Percentiles rank a stretch among this genome's conserved stretches.
Conservation (phyloP, 371 early-diverging fungal species). For the Neoconidiobolus thromboides region DNA sequence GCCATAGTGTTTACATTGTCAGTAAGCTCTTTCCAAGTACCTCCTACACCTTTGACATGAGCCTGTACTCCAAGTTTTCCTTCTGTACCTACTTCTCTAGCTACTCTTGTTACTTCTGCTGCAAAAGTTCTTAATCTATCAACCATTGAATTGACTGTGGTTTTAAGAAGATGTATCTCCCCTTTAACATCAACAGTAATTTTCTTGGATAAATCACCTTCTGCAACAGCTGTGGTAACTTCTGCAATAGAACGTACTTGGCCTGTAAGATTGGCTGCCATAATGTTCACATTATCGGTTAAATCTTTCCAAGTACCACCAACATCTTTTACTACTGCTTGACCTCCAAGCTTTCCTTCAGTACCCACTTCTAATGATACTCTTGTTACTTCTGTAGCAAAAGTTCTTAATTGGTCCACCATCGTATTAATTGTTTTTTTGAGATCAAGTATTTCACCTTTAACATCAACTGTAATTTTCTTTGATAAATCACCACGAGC, state of each 20-base stretch:
- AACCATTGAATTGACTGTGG: slow-evolving; percentile 39
- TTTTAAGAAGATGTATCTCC: slow-evolving; percentile 25
- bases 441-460: slow-evolving; percentile 36
- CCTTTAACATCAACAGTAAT: slow-evolving; percentile 28
- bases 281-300: slow-evolving; percentile 41
- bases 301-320: slow-evolving; percentile 52
- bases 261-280: slow-evolving; percentile 37
- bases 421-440: slow-evolving; percentile 37
- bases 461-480: slow-evolving; percentile 21
- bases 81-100: slow-evolving; percentile 39
- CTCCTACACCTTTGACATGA: slow-evolving; percentile 17
- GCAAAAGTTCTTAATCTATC: slow-evolving; percentile 33
- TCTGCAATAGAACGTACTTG: slow-evolving; percentile 42
- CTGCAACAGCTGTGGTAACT: slow-evolving; percentile 36
- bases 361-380: slow-evolving; percentile 30
- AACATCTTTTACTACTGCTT: slow-evolving; percentile 34
- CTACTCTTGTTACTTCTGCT: slow-evolving; percentile 37
- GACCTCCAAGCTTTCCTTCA: slow-evolving; percentile 31
- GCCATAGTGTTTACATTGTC: slow-evolving; percentile 27
- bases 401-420: slow-evolving; percentile 24
- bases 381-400: slow-evolving; percentile 28
- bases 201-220: slow-evolving; percentile 30
- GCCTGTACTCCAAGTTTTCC: slow-evolving; percentile 37
- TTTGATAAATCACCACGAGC: slow-evolving; percentile 26
- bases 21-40: slow-evolving; percentile 25